phyloP scores from a whole-genome alignment of 192 early-diverging fungal species.

The Spizellomyces sp. region DNA sequence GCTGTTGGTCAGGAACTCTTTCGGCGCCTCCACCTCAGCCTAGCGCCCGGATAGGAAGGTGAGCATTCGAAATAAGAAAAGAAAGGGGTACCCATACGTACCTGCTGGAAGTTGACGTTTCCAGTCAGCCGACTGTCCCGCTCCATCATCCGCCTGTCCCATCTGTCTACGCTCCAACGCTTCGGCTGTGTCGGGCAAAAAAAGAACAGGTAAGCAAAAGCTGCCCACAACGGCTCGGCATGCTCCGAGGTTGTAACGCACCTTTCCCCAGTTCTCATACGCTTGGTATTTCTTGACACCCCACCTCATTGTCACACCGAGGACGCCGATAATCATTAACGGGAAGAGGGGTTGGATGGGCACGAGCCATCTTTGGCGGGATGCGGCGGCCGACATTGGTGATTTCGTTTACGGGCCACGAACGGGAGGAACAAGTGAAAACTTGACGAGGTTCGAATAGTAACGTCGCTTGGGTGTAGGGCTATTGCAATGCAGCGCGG shows the following conservation, averaged over 20 bases:
- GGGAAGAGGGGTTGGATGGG: slow-evolving; percentile 47
- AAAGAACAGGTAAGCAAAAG: too few species aligned
- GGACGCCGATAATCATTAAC: slow-evolving; percentile 32
- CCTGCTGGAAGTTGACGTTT: slow-evolving; percentile 58
- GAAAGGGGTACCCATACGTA: slow-evolving; percentile 16
- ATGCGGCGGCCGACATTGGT: not conserved
- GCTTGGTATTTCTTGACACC: slow-evolving; percentile 39
- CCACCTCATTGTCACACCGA: slow-evolving; percentile 31
- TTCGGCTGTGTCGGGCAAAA: slow-evolving; percentile 38
- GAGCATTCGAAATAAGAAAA: not conserved
- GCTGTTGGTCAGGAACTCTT: slow-evolving; percentile 49
- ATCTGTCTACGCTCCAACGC: slow-evolving; percentile 54
- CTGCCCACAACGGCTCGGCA: too few species aligned
- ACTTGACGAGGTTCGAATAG: too few species aligned
- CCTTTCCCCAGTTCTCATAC: slow-evolving; percentile 55
- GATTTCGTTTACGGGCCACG: too few species aligned
- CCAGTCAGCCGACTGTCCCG: slow-evolving; percentile 56
- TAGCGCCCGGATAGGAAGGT: slow-evolving; percentile 12
- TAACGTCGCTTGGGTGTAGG: too few species aligned
- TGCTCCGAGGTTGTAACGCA: slow-evolving; percentile 1
- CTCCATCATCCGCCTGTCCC: slow-evolving; percentile 66
- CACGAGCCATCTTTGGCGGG: slow-evolving; percentile 31
- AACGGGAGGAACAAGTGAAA: too few species aligned
- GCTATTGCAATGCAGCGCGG: too few species aligned
- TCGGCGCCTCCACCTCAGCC: slow-evolving; percentile 44